Percentiles rank a stretch among this genome's conserved stretches.
These are phyloP conservation scores for Saccharomyces hybrid DNA, from an alignment of 1,139 yeast genomes.

Conservation along the genomic window DNA sequence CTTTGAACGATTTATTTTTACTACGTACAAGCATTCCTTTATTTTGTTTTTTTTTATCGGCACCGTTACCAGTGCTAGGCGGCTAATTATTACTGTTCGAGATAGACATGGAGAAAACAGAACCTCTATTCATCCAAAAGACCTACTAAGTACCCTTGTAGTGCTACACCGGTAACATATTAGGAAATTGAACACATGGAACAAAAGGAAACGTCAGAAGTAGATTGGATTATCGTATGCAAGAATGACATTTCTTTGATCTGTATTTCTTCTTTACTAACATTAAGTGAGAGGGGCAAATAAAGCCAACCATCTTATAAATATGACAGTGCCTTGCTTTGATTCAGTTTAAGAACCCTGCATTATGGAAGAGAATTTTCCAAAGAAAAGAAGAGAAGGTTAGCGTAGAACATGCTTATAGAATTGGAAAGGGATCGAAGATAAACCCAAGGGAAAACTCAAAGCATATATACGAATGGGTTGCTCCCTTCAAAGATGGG, in stretches of 20 bases:
- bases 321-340: constrained; percentile 15
- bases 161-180: neutral
- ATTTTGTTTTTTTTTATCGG: neutral
- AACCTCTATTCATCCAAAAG: neutral
- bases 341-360: constrained; percentile 17
- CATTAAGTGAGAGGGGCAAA: neutral
- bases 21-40: neutral
- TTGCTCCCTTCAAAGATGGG: neutral
- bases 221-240: constrained; percentile 19
- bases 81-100: neutral
- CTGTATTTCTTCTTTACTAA: constrained; percentile 3
- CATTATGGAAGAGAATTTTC: constrained; percentile 9
- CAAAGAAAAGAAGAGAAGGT: neutral
- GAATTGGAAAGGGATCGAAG: neutral
- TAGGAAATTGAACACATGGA: neutral
- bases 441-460: neutral
- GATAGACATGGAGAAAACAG: neutral
- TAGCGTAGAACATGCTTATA: neutral
- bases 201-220: constrained; percentile 2
- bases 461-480: constrained; percentile 1
- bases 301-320: neutral
- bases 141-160: neutral
- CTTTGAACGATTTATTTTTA: neutral
- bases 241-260: neutral
- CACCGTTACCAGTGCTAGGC: neutral